These are phyloP conservation scores for Rhipidocladum racemiflorum DNA, from an alignment of 176 grass and related monocot species.

Conservation along the genomic window DNA sequence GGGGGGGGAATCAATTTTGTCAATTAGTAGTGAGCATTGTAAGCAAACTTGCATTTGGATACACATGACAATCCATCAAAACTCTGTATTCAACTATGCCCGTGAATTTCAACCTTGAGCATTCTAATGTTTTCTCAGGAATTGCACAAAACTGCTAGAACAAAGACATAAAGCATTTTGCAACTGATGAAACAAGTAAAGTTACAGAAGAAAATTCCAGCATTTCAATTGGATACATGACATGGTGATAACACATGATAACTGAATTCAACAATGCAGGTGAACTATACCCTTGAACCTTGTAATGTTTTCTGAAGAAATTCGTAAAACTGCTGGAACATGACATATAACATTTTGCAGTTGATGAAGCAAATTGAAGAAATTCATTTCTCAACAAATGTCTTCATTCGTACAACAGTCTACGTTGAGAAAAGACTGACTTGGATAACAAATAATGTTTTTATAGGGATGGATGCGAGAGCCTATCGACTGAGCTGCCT, in stretches of 20 bases:
- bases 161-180: background rate
- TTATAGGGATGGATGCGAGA: conserved; percentile 89
- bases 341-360: background rate
- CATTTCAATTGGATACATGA: background rate
- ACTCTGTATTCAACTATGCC: background rate
- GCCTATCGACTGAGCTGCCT: conserved; percentile 77
- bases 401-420: conserved; percentile 8
- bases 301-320: background rate
- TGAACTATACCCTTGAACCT: background rate
- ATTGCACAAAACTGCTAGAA: background rate
- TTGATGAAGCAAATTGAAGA: background rate
- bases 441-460: conserved; percentile 1
- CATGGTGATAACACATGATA: background rate
- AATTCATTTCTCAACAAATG: conserved; percentile 4
- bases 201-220: background rate
- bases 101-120: background rate
- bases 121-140: background rate
- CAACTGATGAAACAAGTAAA: background rate
- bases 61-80: background rate
- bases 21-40: background rate
- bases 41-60: background rate
- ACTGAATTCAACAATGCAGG: background rate
- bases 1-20: background rate
- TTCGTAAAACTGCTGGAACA: background rate
- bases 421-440: background rate